These are phyloP conservation scores for Yamadazyma ubonensis DNA, from an alignment of 805 yeast species.

Conservation along the genomic window DNA sequence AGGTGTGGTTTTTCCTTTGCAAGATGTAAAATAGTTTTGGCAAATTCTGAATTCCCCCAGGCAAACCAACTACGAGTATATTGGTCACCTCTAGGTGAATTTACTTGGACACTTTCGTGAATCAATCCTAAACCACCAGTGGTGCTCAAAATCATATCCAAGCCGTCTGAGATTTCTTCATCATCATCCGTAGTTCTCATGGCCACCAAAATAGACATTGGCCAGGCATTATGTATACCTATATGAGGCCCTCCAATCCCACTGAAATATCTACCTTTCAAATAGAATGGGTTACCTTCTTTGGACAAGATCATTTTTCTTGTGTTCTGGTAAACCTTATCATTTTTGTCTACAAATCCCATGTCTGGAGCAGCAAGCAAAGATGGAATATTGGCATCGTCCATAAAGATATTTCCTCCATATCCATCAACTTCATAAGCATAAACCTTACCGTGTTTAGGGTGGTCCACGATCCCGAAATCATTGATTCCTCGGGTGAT, in stretches of 20 bases:
- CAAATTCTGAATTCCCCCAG: constrained; percentile 92
- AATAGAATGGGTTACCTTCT: constrained; percentile 75
- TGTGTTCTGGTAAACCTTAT: constrained; percentile 72
- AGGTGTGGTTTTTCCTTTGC: constrained; percentile 72
- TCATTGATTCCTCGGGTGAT: constrained; percentile 58
- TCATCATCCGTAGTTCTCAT: constrained; percentile 76
- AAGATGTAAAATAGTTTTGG: constrained; percentile 76
- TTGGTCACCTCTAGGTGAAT: constrained; percentile 42
- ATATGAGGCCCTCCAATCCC: constrained; percentile 94
- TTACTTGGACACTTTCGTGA: constrained; percentile 79
- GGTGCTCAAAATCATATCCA: constrained; percentile 52
- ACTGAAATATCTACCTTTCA: constrained; percentile 58
- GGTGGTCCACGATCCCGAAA: constrained; percentile 67
- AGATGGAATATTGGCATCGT: constrained; percentile 89
- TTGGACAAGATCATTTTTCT: constrained; percentile 69
- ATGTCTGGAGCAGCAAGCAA: constrained; percentile 75
- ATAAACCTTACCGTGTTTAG: constrained; percentile 68
- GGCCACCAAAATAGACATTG: constrained; percentile 75
- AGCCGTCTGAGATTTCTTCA: constrained; percentile 54
- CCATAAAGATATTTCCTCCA: constrained; percentile 74
- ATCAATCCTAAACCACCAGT: constrained; percentile 78
- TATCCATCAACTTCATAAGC: constrained; percentile 91
- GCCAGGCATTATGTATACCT: constrained; percentile 83
- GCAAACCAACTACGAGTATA: constrained; percentile 90
- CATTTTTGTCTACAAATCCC: constrained; percentile 54